phyloP scores from a whole-genome alignment of 495 filamentous ascomycete genomes.

The Lichina pygmaea region DNA sequence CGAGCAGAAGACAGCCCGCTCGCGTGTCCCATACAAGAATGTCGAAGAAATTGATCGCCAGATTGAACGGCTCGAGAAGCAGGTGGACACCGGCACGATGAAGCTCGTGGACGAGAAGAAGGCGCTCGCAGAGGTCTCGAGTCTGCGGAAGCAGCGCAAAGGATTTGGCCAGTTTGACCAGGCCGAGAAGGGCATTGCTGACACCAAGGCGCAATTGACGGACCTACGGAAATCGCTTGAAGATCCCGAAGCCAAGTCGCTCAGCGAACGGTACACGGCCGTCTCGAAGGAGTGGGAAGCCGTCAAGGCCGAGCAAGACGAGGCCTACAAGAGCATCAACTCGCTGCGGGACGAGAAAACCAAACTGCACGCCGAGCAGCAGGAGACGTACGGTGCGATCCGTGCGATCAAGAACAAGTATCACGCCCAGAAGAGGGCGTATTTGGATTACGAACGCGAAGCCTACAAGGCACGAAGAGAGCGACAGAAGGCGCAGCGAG shows the following conservation, averaged over 20 bases:
- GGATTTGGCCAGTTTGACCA: constrained; percentile 62
- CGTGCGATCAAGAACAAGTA: constrained; percentile 69
- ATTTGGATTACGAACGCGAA: constrained; percentile 56
- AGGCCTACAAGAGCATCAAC: constrained; percentile 62
- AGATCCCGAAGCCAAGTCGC: constrained; percentile 71
- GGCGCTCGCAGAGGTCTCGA: constrained; percentile 56
- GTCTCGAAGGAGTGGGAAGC: constrained; percentile 63
- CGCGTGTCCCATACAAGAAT: constrained; percentile 55
- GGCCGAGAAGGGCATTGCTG: constrained; percentile 58
- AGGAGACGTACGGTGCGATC: constrained; percentile 54
- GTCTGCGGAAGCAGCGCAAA: constrained; percentile 68
- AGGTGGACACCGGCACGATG: constrained; percentile 67
- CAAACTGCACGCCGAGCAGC: constrained; percentile 54
- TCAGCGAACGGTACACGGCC: constrained; percentile 58
- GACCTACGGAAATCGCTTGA: constrained; percentile 64
- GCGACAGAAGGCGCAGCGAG: constrained; percentile 51
- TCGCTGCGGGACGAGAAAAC: constrained; percentile 69
- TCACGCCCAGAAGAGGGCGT: constrained; percentile 49
- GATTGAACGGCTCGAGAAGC: constrained; percentile 52
- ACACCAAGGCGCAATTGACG: constrained; percentile 59
- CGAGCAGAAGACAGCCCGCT: constrained; percentile 60
- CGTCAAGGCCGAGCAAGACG: constrained; percentile 77
- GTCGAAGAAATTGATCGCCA: constrained; percentile 65
- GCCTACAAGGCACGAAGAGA: constrained; percentile 45
- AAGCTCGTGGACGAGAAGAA: constrained; percentile 94